Evolutionary conservation across 768 basidiomycete species (phyloP), one percentile per base, ranked within the genome.

Genomic region (Megacollybia marginata): DNA sequence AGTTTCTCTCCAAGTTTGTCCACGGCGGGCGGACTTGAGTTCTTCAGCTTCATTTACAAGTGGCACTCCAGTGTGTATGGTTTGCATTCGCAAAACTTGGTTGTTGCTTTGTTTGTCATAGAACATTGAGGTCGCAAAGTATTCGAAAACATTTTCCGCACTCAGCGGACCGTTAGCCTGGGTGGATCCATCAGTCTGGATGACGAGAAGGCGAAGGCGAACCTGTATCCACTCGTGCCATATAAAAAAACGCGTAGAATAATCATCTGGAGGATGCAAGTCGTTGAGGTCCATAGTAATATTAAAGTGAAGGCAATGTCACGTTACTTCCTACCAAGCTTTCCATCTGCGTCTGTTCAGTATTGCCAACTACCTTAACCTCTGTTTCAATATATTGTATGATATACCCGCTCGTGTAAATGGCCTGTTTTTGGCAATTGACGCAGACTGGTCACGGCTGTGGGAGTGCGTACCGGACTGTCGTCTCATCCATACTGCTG

Each of bases 81-180:
- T 93, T 65, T 95, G 92, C 92, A 95, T 95, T 57, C 91, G 85
- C 42, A 95, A 70, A 31, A 88, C 83, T 58, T 92, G 88, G 65
- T 95, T 95, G 65, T 86, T 93, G 69, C 88, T 92, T 67, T 89
- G 87, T 65, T 90, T 90, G 68, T 94, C 92, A 63, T 92, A 95
- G 71, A 92, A 94, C 81, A 92, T 92, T 28, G 90, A 92, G 1
- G 80, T 80, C 11, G 85, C 73, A 62, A 95, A 95, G 71, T 94
- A 95, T 49, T 93, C 90, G 54, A 94, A 83, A 46, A 89, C 90
- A 61, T 85, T 88, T 55, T 88, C 79, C 2, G 74, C 64, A 8
- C 85, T 82, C 56, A 93, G 73, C 2, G 84, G 84, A 4, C 88
- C 91, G 54, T 89, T 80, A 5, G 82, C 88, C 81, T 88, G 62